Evolutionary conservation across 495 filamentous ascomycete genomes (phyloP), one percentile per base, ranked within the genome.

Genomic region (Annulohypoxylon stygium): DNA sequence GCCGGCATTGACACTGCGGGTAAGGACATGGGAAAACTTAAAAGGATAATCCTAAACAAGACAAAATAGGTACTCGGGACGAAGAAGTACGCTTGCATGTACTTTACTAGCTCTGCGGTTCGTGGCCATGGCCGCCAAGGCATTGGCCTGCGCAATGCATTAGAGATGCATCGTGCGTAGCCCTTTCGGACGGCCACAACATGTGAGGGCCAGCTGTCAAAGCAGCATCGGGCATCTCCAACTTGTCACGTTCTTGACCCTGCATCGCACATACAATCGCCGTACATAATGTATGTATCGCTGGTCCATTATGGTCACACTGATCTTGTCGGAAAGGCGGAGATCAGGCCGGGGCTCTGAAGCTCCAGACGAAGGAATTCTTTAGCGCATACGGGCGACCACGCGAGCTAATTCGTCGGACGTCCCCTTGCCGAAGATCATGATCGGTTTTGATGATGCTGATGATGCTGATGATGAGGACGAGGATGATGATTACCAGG

Each of bases 191-290:
- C 66, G 67, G 59, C 55, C 67, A 67, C 67, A 41, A 70, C 67
- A 63, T 69, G 70, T 73, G 65, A 74, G 67, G 69, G 71, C 66
- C 71, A 75, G 67, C 72, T 75, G 72, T 75, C 72, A 75, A 75
- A 75, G 72, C 67, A 75, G 72, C 67, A 74, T 70, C 71, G 67
- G 71, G 71, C 71, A 75, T 75, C 72, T 70, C 64, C 68, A 75
- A 71, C 72, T 71, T 71, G 72, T 75, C 72, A 75, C 72, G 72
- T 75, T 75, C 72, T 75, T 59, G 63, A 67, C 67, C 72, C 64
- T 75, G 72, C 72, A 75, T 71, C 23, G 37, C 64, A 67, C 67
- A 64, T 69, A 66, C 53, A 33, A 55, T 37, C 30, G 48, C 37
- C 58, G 57, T 73, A 60, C 20, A 37, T 64, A 30, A 58, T 6